Evolutionary conservation across 768 basidiomycete species (phyloP).

Genomic region (Boletus tomentosulus): DNA sequence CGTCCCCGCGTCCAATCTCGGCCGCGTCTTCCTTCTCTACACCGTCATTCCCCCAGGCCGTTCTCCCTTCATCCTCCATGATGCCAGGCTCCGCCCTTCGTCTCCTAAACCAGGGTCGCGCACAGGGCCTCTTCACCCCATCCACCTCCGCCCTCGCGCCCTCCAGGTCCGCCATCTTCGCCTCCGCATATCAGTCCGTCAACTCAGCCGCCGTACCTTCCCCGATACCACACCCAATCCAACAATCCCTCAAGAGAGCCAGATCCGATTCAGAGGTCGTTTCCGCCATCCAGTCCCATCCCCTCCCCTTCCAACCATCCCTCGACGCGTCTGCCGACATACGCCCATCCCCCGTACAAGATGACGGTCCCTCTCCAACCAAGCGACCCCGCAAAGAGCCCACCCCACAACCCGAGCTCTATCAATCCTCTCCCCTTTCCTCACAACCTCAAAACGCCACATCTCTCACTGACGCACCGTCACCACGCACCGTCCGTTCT

Average conservation of each 20-base stretch:
- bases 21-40: constrained; percentile 65
- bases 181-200: constrained; percentile 47
- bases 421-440: constrained; percentile 13
- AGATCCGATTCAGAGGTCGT: constrained; percentile 63
- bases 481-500: constrained; percentile 40
- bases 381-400: constrained; percentile 67
- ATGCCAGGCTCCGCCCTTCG: constrained; percentile 85
- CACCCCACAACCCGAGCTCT: constrained; percentile 32
- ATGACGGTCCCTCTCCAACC: constrained; percentile 63
- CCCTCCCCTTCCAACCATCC: constrained; percentile 21
- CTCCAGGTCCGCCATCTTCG: constrained; percentile 46
- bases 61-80: constrained; percentile 75
- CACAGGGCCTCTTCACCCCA: constrained; percentile 82
- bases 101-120: constrained; percentile 79
- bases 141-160: constrained; percentile 60
- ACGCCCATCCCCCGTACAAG: constrained; percentile 43
- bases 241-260: constrained; percentile 52
- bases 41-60: constrained; percentile 48
- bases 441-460: constrained; percentile 27
- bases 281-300: constrained; percentile 13
- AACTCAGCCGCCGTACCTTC: constrained; percentile 51
- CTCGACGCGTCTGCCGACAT: constrained; percentile 41
- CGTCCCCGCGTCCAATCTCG: constrained; percentile 62
- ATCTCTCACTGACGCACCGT: constrained; percentile 30
- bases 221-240: constrained; percentile 47